Conservation (phyloP, 495 filamentous ascomycete species). For the Trichoderma virens region DNA sequence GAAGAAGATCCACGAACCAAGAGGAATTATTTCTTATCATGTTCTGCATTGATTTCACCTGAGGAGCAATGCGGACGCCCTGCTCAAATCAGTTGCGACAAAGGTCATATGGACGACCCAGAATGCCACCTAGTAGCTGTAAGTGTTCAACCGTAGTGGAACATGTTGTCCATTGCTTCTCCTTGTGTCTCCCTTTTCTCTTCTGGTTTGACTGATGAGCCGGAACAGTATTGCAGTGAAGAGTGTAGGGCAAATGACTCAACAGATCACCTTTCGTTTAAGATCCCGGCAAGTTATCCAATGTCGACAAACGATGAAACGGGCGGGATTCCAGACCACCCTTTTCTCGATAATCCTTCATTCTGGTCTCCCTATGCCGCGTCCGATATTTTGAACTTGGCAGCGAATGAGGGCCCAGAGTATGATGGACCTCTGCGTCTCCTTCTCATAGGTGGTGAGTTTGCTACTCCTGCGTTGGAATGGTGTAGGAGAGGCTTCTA, state of each 20-base stretch:
- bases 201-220: no score
- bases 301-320: not conserved
- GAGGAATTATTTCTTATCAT: no score
- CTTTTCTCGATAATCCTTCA: not conserved
- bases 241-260: not conserved
- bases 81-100: no score
- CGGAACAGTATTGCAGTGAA: no score
- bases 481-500: not conserved
- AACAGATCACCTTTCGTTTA: not conserved
- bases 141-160: no score
- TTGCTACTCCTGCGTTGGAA: not conserved
- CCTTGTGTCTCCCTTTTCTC: no score
- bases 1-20: no score
- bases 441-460: not conserved
- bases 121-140: no score
- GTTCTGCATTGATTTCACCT: no score
- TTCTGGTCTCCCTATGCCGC: not conserved
- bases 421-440: not conserved
- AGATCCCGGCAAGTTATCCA: not conserved
- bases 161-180: no score
- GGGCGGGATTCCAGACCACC: not conserved
- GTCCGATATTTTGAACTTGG: conserved; percentile 1
- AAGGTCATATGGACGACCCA: no score
- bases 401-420: not conserved
- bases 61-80: no score